A percentile compares a stretch with the other conserved stretches of the same genome.
These are phyloP conservation scores for Stephania yunnanensis DNA, from an alignment of 164 flowering plant species.

Conservation along the genomic window DNA sequence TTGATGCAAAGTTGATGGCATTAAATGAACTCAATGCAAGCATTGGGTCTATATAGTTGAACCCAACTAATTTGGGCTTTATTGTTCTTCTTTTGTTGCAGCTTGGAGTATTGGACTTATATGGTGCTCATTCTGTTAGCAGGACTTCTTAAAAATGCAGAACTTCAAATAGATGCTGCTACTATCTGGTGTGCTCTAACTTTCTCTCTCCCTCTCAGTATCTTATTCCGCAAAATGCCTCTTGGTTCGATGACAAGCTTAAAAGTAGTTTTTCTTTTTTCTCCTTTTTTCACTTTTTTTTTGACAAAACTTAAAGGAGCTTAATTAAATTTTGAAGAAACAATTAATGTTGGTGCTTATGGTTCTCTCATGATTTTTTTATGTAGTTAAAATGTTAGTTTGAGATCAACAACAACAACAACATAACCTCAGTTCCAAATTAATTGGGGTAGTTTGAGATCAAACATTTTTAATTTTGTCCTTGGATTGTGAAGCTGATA, in stretches of 20 bases:
- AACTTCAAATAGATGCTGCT: background rate
- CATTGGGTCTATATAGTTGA: no score
- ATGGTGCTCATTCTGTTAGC: constrained; percentile 2
- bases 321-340: no score
- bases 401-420: no score
- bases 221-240: background rate
- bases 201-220: background rate
- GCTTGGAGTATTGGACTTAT: background rate
- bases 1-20: no score
- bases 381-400: background rate
- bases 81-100: background rate
- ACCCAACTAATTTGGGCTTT: no score
- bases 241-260: no score
- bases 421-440: no score
- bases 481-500: no score
- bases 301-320: background rate
- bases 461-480: no score
- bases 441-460: background rate
- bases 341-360: no score
- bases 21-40: no score
- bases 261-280: background rate
- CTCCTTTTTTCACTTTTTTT: background rate
- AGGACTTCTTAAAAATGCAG: background rate
- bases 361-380: background rate
- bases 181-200: background rate